Base-by-base conservation (phyloP, 495 filamentous ascomycete species). In the Podospora appendiculata region DNA sequence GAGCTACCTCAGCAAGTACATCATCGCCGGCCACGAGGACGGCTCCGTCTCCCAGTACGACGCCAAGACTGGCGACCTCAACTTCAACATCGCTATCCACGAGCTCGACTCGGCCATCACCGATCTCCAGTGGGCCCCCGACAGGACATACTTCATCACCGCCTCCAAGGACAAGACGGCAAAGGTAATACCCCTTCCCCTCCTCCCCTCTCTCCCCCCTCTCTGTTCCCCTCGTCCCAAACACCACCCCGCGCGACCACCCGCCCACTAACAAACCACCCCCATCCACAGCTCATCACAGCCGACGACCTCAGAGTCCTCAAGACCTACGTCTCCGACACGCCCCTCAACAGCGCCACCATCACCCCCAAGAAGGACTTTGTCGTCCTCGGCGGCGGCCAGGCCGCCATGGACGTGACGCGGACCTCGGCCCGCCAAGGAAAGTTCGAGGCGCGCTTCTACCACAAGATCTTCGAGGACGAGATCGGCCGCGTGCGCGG, bases 401-500 rank as follows among this genome's bases (percentile, higher is more conserved):
- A 98, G 72, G 93, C 92, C 51, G 93, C 93, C 61, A 96, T 96
- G 89, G 93, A 96, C 70, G 93, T 98, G 68, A 98, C 93, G n/a
- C 94, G 88, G 14, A 98, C 93, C 40, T 85, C 84, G 32, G 83
- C 88, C 10, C 81, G 93, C 45, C 93, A 97, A 72, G 93, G 93
- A 70, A 96, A 96, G 72, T 98, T 98, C 78, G 93, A 98, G 70
- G 94, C 93, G 19, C 81, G 93, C 47, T 96, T 98, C 79, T 98
- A 95, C 78, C 93, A 98, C 82, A 95, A 92, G 77, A 83, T 98
- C 62, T 96, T 98, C 69, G 90, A 95, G 72, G 92, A 96, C 67
- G 93, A 98, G 78, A 94, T 96, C 67, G 94, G 93, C 56, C 82
- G 93, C 70, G 93, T 98, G 57, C 79, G 89, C 59, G 93, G 93